These are phyloP conservation scores for Lachnum nothofagi DNA, from an alignment of 2,329 filamentous ascomycete species.

Conservation along the genomic window DNA sequence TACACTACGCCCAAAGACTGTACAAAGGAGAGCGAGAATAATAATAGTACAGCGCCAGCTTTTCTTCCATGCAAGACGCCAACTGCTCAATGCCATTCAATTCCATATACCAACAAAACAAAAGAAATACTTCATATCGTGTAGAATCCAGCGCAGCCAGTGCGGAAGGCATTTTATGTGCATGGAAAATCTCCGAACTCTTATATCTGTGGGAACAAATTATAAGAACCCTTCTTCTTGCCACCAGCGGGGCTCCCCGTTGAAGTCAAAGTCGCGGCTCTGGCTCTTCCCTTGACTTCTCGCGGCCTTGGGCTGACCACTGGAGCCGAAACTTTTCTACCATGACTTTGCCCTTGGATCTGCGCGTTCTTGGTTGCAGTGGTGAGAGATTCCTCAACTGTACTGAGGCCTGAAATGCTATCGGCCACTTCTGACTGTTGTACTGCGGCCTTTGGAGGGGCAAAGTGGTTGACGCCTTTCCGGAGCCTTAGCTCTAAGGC, in stretches of 20 bases:
- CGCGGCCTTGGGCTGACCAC: constrained; percentile 16
- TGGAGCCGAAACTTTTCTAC: constrained; percentile 29
- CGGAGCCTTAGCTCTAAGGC: constrained; percentile 14
- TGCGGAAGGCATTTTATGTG: not conserved
- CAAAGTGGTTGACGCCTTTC: constrained; percentile 13
- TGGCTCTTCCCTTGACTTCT: constrained; percentile 22
- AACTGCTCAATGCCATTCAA: constrained; percentile 8
- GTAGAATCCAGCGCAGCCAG: no score
- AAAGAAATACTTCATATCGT: constrained; percentile 17
- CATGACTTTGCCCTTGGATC: constrained; percentile 17
- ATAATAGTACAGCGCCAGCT: constrained; percentile 1
- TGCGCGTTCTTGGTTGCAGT: constrained; percentile 1
- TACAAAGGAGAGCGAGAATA: constrained; percentile 7
- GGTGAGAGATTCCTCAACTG: constrained; percentile 25
- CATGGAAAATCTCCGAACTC: not conserved
- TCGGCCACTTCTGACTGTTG: constrained; percentile 1
- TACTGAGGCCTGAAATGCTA: constrained; percentile 19
- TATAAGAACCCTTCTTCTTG: constrained; percentile 28
- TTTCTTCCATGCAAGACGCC: constrained; percentile 3
- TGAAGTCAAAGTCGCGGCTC: constrained; percentile 20
- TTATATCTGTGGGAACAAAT: constrained; percentile 28
- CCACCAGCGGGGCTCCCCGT: constrained; percentile 7
- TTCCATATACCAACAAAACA: constrained; percentile 6
- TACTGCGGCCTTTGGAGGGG: constrained; percentile 2
- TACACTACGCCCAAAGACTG: not conserved